Evolutionary conservation across 2,329 filamentous ascomycete genomes (phyloP).

Genomic region (Xylaria sp.): DNA sequence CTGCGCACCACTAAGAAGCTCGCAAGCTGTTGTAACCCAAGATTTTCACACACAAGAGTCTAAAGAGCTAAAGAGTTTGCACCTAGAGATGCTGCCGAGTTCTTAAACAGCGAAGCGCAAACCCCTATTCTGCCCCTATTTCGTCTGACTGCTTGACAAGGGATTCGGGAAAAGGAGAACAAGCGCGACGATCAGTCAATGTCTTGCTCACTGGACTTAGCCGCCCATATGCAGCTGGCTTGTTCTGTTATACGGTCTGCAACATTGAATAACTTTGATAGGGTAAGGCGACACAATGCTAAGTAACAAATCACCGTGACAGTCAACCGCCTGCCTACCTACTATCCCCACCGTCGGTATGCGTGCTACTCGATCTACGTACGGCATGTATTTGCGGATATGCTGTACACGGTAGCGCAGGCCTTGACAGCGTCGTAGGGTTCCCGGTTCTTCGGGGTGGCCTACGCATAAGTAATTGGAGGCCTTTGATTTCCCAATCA

Average conservation of each 20-base stretch:
- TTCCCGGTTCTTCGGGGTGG: conserved; percentile 2
- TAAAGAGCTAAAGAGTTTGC: conserved; percentile 14
- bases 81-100: conserved; percentile 15
- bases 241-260: background rate
- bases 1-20: conserved; percentile 26
- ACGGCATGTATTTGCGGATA: background rate
- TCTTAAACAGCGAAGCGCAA: conserved; percentile 8
- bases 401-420: background rate
- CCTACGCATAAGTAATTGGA: background rate
- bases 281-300: background rate
- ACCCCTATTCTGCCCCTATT: conserved; percentile 12
- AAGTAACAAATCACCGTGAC: background rate
- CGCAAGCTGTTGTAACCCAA: conserved; percentile 4
- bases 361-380: background rate
- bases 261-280: background rate
- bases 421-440: background rate
- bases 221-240: background rate
- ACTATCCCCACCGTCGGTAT: background rate
- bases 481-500: conserved; percentile 19
- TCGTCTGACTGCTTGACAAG: conserved; percentile 13
- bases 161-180: background rate
- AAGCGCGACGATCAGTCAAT: conserved; percentile 20
- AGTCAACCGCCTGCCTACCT: conserved; percentile 2
- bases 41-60: conserved; percentile 12
- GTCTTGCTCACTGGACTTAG: background rate